A percentile compares a stretch with the other conserved stretches of the same genome.
phyloP scores from a whole-genome alignment of 306 rosid genomes.

The Corylus avellana region DNA sequence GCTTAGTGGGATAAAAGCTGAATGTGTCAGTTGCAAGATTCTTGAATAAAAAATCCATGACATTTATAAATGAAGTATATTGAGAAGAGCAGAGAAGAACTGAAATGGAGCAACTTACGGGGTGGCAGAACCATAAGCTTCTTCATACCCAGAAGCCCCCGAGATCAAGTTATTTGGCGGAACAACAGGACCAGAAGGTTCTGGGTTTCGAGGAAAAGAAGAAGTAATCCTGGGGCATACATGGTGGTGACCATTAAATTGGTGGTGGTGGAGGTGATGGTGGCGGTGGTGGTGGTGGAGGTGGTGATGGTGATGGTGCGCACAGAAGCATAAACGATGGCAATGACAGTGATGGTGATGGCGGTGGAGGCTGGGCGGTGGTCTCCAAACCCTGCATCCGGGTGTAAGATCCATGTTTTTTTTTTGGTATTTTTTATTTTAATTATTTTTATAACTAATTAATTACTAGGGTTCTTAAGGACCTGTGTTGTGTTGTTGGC shows the following conservation, averaged over 20 bases:
- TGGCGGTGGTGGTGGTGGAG: background rate
- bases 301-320: background rate
- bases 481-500: background rate
- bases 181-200: background rate
- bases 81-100: background rate
- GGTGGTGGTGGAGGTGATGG: slow-evolving; percentile 17
- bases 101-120: slow-evolving; percentile 18
- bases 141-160: slow-evolving; percentile 5
- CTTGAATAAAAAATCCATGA: background rate
- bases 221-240: background rate
- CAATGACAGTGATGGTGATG: slow-evolving; percentile 7
- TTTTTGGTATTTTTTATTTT: too few relatives aligned
- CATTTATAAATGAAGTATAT: background rate
- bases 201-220: slow-evolving; percentile 19
- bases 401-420: slow-evolving; percentile 23
- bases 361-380: slow-evolving; percentile 22
- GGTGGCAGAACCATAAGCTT: background rate
- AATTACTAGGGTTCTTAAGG: background rate
- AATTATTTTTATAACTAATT: too few relatives aligned
- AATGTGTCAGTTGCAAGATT: background rate
- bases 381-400: slow-evolving; percentile 12
- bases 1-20: background rate
- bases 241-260: slow-evolving; percentile 15
- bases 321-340: background rate
- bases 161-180: background rate